A percentile compares a stretch with the other conserved stretches of the same genome.
These are phyloP conservation scores for Trichoderma sp. DNA, from an alignment of 2,329 filamentous ascomycete species.

Conservation along the genomic window DNA sequence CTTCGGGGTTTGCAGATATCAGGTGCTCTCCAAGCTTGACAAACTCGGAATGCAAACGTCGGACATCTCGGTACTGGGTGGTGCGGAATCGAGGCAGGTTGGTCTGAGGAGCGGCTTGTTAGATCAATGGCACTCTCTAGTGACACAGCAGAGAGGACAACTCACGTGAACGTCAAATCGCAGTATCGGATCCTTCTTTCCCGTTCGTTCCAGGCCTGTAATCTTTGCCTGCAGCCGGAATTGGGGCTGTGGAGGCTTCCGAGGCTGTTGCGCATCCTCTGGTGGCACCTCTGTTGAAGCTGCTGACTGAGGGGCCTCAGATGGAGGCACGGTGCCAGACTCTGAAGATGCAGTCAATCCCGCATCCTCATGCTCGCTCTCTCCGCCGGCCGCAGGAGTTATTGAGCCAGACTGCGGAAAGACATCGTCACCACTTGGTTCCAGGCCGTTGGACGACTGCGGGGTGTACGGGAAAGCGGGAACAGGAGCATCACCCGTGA, in stretches of 20 bases:
- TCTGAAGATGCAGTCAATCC: slow-evolving; percentile 23
- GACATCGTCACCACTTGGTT: slow-evolving; percentile 39
- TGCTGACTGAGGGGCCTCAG: slow-evolving; percentile 29
- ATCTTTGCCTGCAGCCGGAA: slow-evolving; percentile 94
- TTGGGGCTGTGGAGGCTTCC: slow-evolving; percentile 59
- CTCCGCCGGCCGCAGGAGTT: slow-evolving; percentile 46
- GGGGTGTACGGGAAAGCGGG: slow-evolving; percentile 47
- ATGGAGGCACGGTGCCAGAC: slow-evolving; percentile 25
- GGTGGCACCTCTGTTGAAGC: slow-evolving; percentile 25
- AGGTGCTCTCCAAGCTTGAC: slow-evolving; percentile 94
- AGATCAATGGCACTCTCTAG: not conserved
- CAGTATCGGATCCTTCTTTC: slow-evolving; percentile 92
- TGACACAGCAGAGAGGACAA: not conserved
- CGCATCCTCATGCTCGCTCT: slow-evolving; percentile 38
- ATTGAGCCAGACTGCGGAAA: slow-evolving; percentile 49
- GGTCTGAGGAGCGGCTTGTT: slow-evolving; percentile 57
- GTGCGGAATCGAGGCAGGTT: slow-evolving; percentile 98
- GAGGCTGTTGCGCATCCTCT: slow-evolving; percentile 51
- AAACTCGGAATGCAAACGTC: slow-evolving; percentile 93
- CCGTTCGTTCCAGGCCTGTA: slow-evolving; percentile 85
- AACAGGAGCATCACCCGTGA: slow-evolving; percentile 40
- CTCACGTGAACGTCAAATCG: slow-evolving; percentile 93
- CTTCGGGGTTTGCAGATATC: slow-evolving; percentile 95
- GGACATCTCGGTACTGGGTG: slow-evolving; percentile 96
- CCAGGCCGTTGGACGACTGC: slow-evolving; percentile 44